Conservation (phyloP, 495 filamentous ascomycete species). For the Glarea lozoyensis region DNA sequence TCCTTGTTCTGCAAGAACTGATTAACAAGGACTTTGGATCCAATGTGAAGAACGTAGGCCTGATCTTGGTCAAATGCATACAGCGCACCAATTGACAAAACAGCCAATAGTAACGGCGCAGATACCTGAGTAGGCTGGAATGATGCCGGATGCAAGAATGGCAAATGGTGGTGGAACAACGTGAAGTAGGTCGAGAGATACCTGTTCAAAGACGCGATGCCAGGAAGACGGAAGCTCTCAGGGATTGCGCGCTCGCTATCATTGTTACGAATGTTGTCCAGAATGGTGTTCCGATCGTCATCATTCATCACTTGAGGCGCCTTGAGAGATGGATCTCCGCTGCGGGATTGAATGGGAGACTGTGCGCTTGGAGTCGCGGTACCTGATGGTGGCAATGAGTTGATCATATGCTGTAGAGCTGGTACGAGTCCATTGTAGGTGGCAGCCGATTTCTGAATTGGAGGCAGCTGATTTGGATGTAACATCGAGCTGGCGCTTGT, state of each 20-base stretch:
- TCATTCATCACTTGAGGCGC: constrained; percentile 62
- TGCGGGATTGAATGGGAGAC: constrained; percentile 44
- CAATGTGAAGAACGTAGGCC: constrained; percentile 93
- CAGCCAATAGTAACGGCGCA: constrained; percentile 76
- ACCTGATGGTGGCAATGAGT: constrained; percentile 58
- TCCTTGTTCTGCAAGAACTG: constrained; percentile 97
- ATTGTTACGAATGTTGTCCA: constrained; percentile 73
- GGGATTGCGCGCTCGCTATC: constrained; percentile 78
- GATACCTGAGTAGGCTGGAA: constrained; percentile 73
- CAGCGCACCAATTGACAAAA: constrained; percentile 89
- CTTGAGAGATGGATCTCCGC: constrained; percentile 40
- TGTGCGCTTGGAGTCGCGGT: constrained; percentile 72
- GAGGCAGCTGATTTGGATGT: constrained; percentile 50
- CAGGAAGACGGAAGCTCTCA: constrained; percentile 82
- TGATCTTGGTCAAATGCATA: constrained; percentile 97
- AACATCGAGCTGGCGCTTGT: constrained; percentile 42
- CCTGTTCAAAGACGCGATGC: constrained; percentile 67
- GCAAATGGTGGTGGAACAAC: constrained; percentile 92
- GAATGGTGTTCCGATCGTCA: constrained; percentile 70
- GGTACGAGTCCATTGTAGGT: constrained; percentile 50
- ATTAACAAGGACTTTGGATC: constrained; percentile 91
- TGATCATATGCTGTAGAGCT: constrained; percentile 57
- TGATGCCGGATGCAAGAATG: constrained; percentile 89
- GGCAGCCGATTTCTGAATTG: constrained; percentile 58
- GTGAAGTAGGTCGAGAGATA: constrained; percentile 95